phyloP scores from a whole-genome alignment of 2,329 filamentous ascomycete genomes.

The Xylaria sp. region DNA sequence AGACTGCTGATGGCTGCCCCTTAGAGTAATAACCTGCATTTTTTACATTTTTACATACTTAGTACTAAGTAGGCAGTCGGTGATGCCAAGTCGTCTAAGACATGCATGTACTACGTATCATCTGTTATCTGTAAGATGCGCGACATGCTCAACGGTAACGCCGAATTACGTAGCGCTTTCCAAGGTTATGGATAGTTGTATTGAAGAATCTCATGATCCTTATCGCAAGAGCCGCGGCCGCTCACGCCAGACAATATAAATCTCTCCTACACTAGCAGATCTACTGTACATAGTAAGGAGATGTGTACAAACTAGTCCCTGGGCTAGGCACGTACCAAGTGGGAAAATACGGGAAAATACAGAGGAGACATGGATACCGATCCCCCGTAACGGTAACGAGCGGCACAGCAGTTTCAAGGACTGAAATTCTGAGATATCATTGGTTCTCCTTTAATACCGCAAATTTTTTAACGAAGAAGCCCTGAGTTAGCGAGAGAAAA shows the following conservation, averaged over 20 bases:
- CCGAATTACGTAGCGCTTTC: not conserved
- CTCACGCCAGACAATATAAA: too few relatives aligned
- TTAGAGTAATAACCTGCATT: conserved; percentile 10
- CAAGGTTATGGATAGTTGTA: not conserved
- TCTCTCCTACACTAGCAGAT: too few relatives aligned
- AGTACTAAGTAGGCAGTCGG: too few relatives aligned
- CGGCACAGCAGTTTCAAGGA: not conserved
- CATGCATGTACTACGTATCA: not conserved
- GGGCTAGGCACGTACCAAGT: not conserved
- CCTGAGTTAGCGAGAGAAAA: conserved; percentile 1
- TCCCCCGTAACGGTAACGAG: not conserved
- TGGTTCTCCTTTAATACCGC: conserved; percentile 28
- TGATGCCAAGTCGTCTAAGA: not conserved
- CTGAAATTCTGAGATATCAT: not conserved
- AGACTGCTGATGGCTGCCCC: not conserved
- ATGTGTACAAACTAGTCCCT: not conserved
- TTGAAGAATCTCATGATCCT: not conserved
- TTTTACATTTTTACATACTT: too few relatives aligned
- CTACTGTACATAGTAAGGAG: too few relatives aligned
- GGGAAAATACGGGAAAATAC: not conserved
- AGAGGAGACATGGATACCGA: conserved; percentile 7
- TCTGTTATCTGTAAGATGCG: not conserved
- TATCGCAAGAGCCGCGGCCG: not conserved
- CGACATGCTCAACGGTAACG: not conserved
- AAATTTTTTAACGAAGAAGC: conserved; percentile 7